phyloP scores from a whole-genome alignment of 352 stramenopile genomes.

The Globisporangium lucens region DNA sequence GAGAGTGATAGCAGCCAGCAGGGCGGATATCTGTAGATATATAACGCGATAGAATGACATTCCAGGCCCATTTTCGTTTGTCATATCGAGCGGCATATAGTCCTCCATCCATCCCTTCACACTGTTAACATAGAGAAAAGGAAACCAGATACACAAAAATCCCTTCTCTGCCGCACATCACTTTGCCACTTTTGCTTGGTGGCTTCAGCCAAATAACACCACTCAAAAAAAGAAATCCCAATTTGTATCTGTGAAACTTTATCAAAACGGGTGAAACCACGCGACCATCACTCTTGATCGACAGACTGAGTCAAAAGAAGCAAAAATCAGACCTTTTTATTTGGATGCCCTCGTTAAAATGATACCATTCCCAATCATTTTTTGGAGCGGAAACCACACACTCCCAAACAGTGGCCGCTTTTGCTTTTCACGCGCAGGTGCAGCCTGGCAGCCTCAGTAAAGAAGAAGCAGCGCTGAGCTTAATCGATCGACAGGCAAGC shows the following conservation, averaged over 20 bases:
- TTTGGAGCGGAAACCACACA: background rate
- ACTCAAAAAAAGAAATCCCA: background rate
- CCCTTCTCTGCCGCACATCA: background rate
- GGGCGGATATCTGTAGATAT: slow-evolving; percentile 3
- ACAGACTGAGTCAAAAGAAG: background rate
- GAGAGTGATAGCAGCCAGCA: background rate
- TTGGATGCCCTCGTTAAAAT: background rate
- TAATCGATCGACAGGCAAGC: background rate
- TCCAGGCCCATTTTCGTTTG: background rate
- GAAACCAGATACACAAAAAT: slow-evolving; percentile 3
- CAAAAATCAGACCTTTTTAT: slow-evolving; percentile 8
- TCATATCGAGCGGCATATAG: background rate
- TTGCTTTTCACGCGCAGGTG: background rate
- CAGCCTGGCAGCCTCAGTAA: background rate
- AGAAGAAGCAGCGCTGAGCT: slow-evolving; percentile 9
- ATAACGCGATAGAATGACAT: background rate
- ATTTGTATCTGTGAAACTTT: background rate
- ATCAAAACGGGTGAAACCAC: slow-evolving; percentile 15
- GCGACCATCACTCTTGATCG: background rate
- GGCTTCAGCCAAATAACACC: slow-evolving; percentile 7
- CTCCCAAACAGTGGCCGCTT: background rate
- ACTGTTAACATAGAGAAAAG: background rate
- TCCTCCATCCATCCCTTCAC: background rate
- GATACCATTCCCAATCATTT: background rate
- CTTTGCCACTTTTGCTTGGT: background rate